Evolutionary conservation across 73 alveolate genomes (phyloP).

Genomic region (Tetrahymena malaccensis): DNA sequence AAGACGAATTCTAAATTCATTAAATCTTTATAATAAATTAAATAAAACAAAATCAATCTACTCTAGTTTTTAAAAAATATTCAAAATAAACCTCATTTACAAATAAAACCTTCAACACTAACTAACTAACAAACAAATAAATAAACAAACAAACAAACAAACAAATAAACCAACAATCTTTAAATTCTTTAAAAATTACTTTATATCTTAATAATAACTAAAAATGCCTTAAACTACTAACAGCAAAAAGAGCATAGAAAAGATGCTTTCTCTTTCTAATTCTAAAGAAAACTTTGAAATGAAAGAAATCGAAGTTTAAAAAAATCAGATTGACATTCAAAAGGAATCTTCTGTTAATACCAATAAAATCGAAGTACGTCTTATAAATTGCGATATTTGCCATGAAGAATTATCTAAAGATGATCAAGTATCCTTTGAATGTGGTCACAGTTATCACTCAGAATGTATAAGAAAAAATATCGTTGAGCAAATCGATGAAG

Average conservation of each 20-base stretch:
- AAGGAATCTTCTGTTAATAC: background rate
- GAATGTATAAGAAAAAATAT: background rate
- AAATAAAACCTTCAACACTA: background rate
- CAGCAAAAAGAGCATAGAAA: background rate
- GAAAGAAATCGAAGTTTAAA: background rate
- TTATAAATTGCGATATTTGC: background rate
- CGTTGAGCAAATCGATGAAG: background rate
- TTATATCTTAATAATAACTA: background rate
- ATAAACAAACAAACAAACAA: too few relatives aligned
- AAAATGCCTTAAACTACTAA: background rate
- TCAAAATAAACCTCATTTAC: background rate
- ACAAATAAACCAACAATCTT: too few relatives aligned
- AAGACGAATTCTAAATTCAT: background rate
- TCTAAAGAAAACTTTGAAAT: background rate
- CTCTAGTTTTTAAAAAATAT: background rate
- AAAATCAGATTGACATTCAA: background rate
- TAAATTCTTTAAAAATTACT: background rate
- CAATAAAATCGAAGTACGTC: background rate
- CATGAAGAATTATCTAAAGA: background rate
- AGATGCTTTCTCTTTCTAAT: background rate
- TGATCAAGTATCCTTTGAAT: background rate
- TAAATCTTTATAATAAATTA: background rate
- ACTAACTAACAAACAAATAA: background rate
- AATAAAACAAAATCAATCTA: background rate
- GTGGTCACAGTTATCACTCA: background rate